Evolutionary conservation across 345 rosid species (phyloP), one percentile per base, ranked within the genome.

Genomic region (Xanthoceras sorbifolium): DNA sequence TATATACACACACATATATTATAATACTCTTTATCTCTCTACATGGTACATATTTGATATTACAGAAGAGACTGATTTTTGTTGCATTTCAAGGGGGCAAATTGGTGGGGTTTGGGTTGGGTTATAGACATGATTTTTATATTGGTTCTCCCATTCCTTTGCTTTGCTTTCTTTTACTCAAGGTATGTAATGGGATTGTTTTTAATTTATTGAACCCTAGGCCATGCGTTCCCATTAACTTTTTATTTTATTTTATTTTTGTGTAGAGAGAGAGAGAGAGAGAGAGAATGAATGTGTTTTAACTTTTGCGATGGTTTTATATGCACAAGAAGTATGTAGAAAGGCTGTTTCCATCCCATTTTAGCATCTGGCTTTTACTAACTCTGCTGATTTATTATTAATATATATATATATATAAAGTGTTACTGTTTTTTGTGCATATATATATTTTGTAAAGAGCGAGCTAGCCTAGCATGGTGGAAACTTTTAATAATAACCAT

Each of bases 261-360:
- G 28, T n/a, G 28, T 57, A 57, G 25, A 22, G 25, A 57, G 44
- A 32, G 20, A n/a, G 69, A 42, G 22, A 59, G 62, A 54, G 50
- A 11, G 17, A 6, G n/a, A n/a, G n/a, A n/a, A n/a, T n/a, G n/a
- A n/a, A n/a, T n/a, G n/a, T n/a, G 25, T 40, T 64, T 83, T 73
- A 76, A 79, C 78, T 73, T 69, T 80, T 80, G n/a, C 62, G 20
- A 50, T 77, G 78, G 62, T 69, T 50, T 79, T 60, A 69, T 64
- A 23, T 68, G 28, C 29, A 55, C 25, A 68, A 72, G 50, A 32
- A 71, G 63, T 55, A 62, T 67, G 76, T 32, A 20, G 29, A 61
- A 75, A 31, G 69, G 57, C 54, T 70, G 76, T 71, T 75, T 31
- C 42, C 59, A 64, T 71, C 42, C 66, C 42, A 67, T 46, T 70